Base-by-base conservation (phyloP, 805 yeast genomes). In the Kuraishia borneana region DNA sequence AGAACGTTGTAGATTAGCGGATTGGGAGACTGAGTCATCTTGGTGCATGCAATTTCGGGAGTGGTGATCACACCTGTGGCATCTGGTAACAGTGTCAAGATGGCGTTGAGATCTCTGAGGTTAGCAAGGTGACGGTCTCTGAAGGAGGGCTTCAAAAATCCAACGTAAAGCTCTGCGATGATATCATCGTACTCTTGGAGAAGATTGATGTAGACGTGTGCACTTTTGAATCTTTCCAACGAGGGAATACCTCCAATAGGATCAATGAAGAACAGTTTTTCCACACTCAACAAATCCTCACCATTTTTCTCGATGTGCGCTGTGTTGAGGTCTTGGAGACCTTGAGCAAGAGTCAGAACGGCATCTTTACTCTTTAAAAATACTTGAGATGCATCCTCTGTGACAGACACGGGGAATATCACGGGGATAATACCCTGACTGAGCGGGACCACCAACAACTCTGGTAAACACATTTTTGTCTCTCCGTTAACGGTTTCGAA, bases 201-300 rank as follows among this genome's bases (percentile, higher is more conserved):
- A 26, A 89, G 56, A 48, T 92, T 89, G 38, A 89, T 76, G 39
- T 81, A 80, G 1, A 92, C 94, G 54, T 92, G 98, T 13, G 94
- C 71, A 3, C 87, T 75, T 37, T 76, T 74, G 38, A 75, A 70
- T 38, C 97, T 65, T 49, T 85, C 95, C 18, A 76, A 61, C 1
- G 94, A 81, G 0, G 97, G 97, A 5, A 85, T 79, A 0, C 99
- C 99, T 2, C 99, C 99, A 14, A 69, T 51, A 1, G 76, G 72
- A 46, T 87, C 96, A 21, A 92, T 61, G 41, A 78, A 75, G 6
- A 89, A 71, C 20, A 89, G 57, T 44, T 92, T 92, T 42, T 92
- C 98, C 29, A 92, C 69, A 1, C 77, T 62, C n/a, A 64, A 51
- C 19, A 64, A 42, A 32, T 58, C 58, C 16, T 33, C 33, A 6